Base-by-base conservation (phyloP, 75 land plant species). In the Selaginella moellendorffii region DNA sequence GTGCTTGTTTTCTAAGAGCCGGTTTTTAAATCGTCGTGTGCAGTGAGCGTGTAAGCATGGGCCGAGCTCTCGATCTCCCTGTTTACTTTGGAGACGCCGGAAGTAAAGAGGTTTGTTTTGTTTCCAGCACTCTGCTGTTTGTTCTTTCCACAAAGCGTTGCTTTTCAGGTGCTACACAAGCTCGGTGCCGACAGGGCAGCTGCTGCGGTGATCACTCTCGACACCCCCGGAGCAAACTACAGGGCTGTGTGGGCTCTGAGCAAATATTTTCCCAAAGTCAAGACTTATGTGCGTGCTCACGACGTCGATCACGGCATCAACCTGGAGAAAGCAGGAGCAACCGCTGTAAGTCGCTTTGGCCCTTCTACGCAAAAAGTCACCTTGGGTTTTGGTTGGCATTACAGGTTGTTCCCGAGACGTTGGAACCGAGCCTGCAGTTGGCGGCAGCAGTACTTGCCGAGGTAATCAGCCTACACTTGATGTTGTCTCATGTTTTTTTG, bases 1-100 rank as follows among this genome's bases (percentile, higher is more conserved):
- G 51, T 14, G 60, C 29, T 26, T 10, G 31, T 24, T 52, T 66
- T 29, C 19, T 72, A 20, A n/a, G 22, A 21, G 65, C 77, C 14
- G 1, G 19, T 24, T n/a, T 5, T 60, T 61, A 60, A 25, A 20
- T 20, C n/a, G 24, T 5, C 5, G 2, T 65, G 31, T 31, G 31
- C 82, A 93, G 98, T 89, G 98, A 93, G 67, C 79, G 96, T 54
- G 98, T 93, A 10, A 85, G 91, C 52, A 58, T 80, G 65, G 98
- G 98, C 27, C 86, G 98, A 61, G 87, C 96, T 31, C 82, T 93
- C 59, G 98, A 93, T 62, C 82, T 93, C 64, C 98, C 98, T 42
- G 98, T 93, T 23, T 93, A 79, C 66, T 93, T 93, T 82, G 98
- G 98, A 54, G 98, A 93, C 83, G 98, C 98, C 64, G 98, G 98